Conservation (phyloP, 73 alveolate genomes). For the Paramecium bursaria region DNA sequence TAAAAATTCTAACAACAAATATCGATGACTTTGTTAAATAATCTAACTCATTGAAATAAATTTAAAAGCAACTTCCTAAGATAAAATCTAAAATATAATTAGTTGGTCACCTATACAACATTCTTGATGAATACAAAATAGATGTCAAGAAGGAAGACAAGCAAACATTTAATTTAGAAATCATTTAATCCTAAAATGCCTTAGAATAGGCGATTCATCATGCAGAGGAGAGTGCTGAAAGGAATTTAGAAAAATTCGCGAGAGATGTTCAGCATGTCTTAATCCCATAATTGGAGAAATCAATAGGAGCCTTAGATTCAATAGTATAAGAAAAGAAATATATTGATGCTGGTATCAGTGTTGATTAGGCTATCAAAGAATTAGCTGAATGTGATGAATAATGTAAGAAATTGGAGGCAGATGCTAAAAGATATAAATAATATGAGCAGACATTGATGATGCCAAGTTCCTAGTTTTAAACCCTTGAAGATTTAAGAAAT, state of each 20-base stretch:
- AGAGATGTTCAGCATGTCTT: constrained; percentile 67
- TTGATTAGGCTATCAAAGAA: constrained; percentile 64
- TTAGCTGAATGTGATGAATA: constrained; percentile 60
- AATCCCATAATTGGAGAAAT: constrained; percentile 62
- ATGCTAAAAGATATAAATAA: constrained; percentile 77
- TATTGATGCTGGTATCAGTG: constrained; percentile 60
- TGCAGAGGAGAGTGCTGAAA: constrained; percentile 71
- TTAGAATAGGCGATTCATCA: constrained; percentile 69
- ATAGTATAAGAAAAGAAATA: constrained; percentile 56
- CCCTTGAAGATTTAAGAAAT: constrained; percentile 70
- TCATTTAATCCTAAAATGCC: constrained; percentile 61
- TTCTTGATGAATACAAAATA: constrained; percentile 74
- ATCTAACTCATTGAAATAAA: constrained; percentile 70
- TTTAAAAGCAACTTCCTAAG: constrained; percentile 66
- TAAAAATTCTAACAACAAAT: constrained; percentile 68
- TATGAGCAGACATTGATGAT: constrained; percentile 81
- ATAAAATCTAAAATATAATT: constrained; percentile 71
- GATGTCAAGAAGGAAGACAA: constrained; percentile 79
- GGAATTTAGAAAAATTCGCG: constrained; percentile 62
- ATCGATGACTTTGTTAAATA: constrained; percentile 82
- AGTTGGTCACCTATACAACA: constrained; percentile 74
- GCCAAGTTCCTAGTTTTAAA: constrained; percentile 80
- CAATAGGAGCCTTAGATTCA: constrained; percentile 66
- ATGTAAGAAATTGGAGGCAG: constrained; percentile 71
- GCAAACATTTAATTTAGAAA: constrained; percentile 72